These are phyloP conservation scores for Termitomyces bulborhizus DNA, from an alignment of 768 basidiomycete genomes.

Conservation along the genomic window DNA sequence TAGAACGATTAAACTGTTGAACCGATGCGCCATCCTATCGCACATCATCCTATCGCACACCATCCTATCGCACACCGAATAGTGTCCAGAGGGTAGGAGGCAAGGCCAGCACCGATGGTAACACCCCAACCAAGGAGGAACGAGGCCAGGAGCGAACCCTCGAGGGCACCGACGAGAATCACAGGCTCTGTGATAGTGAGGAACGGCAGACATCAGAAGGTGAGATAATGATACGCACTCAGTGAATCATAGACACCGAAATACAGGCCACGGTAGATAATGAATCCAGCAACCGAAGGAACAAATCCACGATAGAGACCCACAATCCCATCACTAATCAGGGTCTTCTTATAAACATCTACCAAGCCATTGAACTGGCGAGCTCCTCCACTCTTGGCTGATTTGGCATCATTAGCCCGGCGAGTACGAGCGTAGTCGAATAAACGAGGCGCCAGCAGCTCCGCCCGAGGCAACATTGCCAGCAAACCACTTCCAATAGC, in stretches of 20 bases:
- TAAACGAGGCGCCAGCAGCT: conserved; percentile 99
- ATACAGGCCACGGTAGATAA: conserved; percentile 99
- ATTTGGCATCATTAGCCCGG: conserved; percentile 97
- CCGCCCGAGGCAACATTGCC: conserved; percentile 98
- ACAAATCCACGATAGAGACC: conserved; percentile 99
- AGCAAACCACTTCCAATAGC: conserved; percentile 98
- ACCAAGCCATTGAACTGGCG: conserved; percentile 99
- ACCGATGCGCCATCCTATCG: too few species aligned
- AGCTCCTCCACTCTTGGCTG: conserved; percentile 80
- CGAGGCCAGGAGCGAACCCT: conserved; percentile 96
- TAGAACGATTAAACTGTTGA: conserved; percentile 17
- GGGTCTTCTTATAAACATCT: conserved; percentile 96
- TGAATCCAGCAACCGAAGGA: conserved; percentile 98
- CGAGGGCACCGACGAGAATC: conserved; percentile 89
- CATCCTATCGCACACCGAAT: too few species aligned
- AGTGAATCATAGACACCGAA: conserved; percentile 96
- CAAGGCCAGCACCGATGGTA: conserved; percentile 99
- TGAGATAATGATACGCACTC: conserved; percentile 45
- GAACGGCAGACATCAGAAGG: conserved; percentile 11
- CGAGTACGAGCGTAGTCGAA: conserved; percentile 99
- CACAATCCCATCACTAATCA: conserved; percentile 94
- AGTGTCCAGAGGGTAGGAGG: conserved; percentile 91
- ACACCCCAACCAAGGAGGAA: too few species aligned
- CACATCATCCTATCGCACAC: too few species aligned
- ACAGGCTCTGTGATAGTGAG: conserved; percentile 70